Base-by-base conservation (phyloP, 108 stramenopile genomes). In the Cyclotella atomus region DNA sequence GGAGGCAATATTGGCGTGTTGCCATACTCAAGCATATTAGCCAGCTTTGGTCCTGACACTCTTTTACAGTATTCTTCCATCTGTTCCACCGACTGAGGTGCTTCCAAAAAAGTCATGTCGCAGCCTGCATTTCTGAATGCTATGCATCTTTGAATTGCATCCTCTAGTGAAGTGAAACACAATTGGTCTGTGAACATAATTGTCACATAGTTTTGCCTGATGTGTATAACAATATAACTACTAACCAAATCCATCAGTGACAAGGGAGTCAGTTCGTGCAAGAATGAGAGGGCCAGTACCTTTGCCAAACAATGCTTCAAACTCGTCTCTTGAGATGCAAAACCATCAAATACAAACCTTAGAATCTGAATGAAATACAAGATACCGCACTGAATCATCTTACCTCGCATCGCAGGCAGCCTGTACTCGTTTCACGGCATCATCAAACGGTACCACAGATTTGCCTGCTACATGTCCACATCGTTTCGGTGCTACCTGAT, bases 391-490 rank as follows among this genome's bases (percentile, higher is more conserved):
- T 32, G 1, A 57, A 32, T 32, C 14, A 17, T 19, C 79, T 60
- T 19, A 83, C 86, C 90, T 89, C 29, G 98, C 97, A 77, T 97
- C 93, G 69, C 94, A 95, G 17, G 98, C 98, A 14, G 98, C 98
- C 62, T 86, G 73, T 2, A 98, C 92, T 59, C 96, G 79, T 57
- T 75, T 69, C 53, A 96, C 88, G 14, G 98, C 97, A 71, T 97
- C 97, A 28, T 88, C 89, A 63, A 93, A 80, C 27, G 82, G 72
- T 25, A 98, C 86, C 23, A 97, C 96, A 17, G 83, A 84, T 71
- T 98, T 98, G 12, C 97, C 98, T 16, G 90, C 91, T 2, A 96
- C 97, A 80, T 98, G 98, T 53, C 98, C 98, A 70, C 98, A 98
- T 65, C 96, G 79, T 73, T 97, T 97, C 12, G 96, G 96, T 16